phyloP scores from a whole-genome alignment of 768 basidiomycete species.

The Cystobasidium tubakii region DNA sequence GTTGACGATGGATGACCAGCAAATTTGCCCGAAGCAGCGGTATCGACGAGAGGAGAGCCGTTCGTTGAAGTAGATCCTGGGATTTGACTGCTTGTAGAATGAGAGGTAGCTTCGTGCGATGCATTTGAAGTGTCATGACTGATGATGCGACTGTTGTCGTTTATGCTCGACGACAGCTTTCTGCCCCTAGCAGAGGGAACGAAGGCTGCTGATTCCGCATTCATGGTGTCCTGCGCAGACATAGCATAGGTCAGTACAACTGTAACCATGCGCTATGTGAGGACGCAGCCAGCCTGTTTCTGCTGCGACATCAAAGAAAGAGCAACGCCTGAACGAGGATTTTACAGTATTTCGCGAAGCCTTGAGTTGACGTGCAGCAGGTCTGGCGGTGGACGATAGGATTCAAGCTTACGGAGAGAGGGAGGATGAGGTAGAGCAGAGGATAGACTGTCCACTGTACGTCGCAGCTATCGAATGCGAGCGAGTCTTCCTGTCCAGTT shows the following conservation, averaged over 20 bases:
- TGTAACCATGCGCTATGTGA: too few species aligned
- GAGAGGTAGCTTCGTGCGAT: neutral
- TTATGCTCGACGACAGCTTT: neutral
- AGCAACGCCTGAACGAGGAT: neutral
- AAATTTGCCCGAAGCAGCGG: neutral
- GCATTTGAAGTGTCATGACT: neutral
- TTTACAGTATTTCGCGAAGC: too few species aligned
- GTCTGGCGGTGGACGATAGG: too few species aligned
- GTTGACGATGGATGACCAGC: neutral
- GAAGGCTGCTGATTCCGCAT: constrained; percentile 17
- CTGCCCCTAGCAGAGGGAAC: constrained; percentile 8
- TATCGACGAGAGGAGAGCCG: neutral
- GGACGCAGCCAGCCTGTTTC: neutral
- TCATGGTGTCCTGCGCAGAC: too few species aligned
- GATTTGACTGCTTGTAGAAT: neutral
- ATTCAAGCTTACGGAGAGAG: too few species aligned
- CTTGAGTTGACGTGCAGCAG: too few species aligned
- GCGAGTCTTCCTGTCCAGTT: too few species aligned
- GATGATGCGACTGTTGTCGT: neutral
- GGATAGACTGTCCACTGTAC: too few species aligned
- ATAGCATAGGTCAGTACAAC: neutral
- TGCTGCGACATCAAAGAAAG: neutral
- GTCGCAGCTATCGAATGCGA: too few species aligned
- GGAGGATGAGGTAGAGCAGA: too few species aligned
- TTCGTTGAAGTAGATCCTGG: neutral